Evolutionary conservation across 1,284 basidiomycete genomes (phyloP), one percentile per base, ranked within the genome.

Genomic region (Phellopilus nigrolimitatus): DNA sequence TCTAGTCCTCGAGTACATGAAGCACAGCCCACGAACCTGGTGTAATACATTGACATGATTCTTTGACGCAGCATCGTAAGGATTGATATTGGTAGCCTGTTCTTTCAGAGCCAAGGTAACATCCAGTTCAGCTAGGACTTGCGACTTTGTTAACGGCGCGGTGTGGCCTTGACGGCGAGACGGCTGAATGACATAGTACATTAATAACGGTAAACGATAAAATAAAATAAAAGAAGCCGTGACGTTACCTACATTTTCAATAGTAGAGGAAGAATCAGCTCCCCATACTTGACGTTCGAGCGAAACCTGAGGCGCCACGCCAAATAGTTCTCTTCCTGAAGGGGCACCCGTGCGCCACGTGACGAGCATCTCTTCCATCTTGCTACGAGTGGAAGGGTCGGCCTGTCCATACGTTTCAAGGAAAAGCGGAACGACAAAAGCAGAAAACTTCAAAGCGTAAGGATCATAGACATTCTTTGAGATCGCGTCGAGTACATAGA

Each of bases 401-500:
- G 95, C 91, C 59, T 82, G 78, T 49, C 78, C 76, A 68, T 97
- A 95, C 25, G 92, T 84, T 57, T 88, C 82, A 59, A 94, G 72
- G 69, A 93, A 97, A 5, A 94, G 71, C 19, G 79, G 76, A 47
- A 84, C 82, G 53, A 92, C 84, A 62, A 91, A 78, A 4, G 81
- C 76, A 17, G 88, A 74, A 60, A 95, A 91, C 55, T 82, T 78
- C 54, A 82, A 80, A 22, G 90, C 88, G 69, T 95, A 97, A 10
- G 93, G 92, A 39, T 88, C 80, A 57, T 84, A 93, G 36, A 94
- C 83, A 70, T 97, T 97, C 70, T 97, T 97, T 46, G 89, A 91
- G 56, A 99, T 94, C 13, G 95, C 95, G 65, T 99, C 97, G 63
- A 99, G 77, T 9, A 98, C 79, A 67, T 99, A 99, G 61, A 98